Evolutionary conservation across 352 stramenopile species (phyloP).

Genomic region (Phytophthora quininea): DNA sequence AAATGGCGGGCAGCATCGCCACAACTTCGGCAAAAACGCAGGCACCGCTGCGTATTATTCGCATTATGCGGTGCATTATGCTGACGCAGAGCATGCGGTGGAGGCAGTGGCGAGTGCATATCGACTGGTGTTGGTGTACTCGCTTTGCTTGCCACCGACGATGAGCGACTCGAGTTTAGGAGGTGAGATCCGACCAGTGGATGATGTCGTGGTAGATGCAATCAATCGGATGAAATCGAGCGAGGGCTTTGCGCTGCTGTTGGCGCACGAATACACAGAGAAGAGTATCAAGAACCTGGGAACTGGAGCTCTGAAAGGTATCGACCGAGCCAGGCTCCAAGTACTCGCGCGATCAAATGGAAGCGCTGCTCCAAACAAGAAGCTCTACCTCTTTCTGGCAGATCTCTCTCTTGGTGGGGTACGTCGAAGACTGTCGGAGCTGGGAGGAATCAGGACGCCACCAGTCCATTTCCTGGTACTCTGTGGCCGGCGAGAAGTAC

Average conservation of each 20-base stretch:
- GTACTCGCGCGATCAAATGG: not conserved
- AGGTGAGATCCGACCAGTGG: not conserved
- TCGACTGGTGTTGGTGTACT: slow-evolving; percentile 5
- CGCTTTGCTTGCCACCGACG: slow-evolving; percentile 10
- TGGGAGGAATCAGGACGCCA: not conserved
- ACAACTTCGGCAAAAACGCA: slow-evolving; percentile 9
- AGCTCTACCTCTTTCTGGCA: not conserved
- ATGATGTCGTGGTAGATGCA: not conserved
- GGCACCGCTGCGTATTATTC: slow-evolving; percentile 5
- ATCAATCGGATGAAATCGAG: not conserved
- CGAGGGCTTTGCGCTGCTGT: not conserved
- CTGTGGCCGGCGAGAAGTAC: not conserved
- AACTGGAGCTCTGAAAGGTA: not conserved
- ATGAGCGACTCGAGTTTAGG: slow-evolving; percentile 2
- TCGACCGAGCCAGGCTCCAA: not conserved
- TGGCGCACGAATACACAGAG: not conserved
- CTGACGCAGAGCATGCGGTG: slow-evolving; percentile 12
- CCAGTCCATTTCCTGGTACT: not conserved
- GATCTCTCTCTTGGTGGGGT: not conserved
- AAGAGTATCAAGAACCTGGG: not conserved
- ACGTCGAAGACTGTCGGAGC: not conserved
- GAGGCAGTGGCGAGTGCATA: slow-evolving; percentile 5
- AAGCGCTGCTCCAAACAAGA: not conserved
- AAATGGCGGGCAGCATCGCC: not conserved
- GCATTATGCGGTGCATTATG: slow-evolving; percentile 15